Conservation (phyloP, 2,329 filamentous ascomycete species). For the Apiospora malaysiana region DNA sequence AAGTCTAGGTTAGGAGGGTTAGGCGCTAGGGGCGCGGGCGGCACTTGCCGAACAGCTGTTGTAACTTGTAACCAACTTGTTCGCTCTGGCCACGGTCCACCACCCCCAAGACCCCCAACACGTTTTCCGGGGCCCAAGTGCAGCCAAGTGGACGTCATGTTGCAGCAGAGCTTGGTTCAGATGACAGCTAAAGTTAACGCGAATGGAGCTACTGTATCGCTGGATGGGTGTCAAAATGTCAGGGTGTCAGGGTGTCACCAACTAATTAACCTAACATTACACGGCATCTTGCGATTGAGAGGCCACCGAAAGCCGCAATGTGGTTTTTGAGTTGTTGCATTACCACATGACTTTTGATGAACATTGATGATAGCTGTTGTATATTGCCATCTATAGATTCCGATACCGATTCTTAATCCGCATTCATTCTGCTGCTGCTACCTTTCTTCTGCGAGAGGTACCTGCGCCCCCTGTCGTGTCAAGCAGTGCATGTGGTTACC, state of each 20-base stretch:
- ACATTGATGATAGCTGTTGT: background rate
- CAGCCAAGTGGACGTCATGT: constrained; percentile 9
- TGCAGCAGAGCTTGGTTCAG: constrained; percentile 9
- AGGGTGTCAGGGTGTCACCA: background rate
- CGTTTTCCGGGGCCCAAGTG: constrained; percentile 5
- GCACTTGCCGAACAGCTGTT: background rate
- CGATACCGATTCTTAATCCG: too few relatives aligned
- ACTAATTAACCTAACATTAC: too few relatives aligned
- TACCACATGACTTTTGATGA: constrained; percentile 6
- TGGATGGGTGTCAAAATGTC: background rate
- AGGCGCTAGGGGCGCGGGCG: background rate
- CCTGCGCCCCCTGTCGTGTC: background rate
- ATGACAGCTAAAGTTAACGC: constrained; percentile 14
- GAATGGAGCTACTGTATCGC: background rate
- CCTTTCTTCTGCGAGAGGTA: background rate
- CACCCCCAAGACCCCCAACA: background rate
- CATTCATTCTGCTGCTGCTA: background rate
- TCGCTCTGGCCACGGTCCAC: background rate
- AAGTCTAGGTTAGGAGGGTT: too few relatives aligned
- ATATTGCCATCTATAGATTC: background rate
- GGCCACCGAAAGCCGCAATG: constrained; percentile 2
- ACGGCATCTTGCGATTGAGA: background rate
- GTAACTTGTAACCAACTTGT: background rate
- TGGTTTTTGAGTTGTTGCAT: constrained; percentile 7
- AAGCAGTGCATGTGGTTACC: background rate